Base-by-base conservation (phyloP, 1,139 yeast genomes). In the Yamadazyma diddensiae region DNA sequence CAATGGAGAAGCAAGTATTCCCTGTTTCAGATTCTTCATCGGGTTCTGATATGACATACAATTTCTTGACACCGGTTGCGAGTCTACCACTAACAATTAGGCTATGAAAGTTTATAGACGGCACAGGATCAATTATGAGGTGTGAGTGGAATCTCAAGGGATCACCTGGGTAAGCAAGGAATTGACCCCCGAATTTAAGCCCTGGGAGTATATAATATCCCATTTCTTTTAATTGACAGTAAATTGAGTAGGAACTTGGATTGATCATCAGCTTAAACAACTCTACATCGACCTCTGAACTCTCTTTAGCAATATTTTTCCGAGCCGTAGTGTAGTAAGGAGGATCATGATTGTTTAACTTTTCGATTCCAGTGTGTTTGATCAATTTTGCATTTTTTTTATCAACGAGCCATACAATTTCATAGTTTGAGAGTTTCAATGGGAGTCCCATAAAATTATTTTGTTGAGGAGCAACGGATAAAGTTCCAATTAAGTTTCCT, bases 161-260 rank as follows among this genome's bases (percentile, higher is more conserved):
- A 52, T 92, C 98, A 0, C 97, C 97, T 0, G 97, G 97, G 47
- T 92, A 92, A 2, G 92, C 88, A 33, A 92, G 75, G 49, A 79
- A 87, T 37, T 80, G 79, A 3, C 95, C 94, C 1, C 98, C 98
- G 53, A 90, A 92, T 39, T 95, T 70, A 26, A 88, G 64, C 0
- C 97, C 98, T 0, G 97, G 96, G 21, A 88, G 70, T 15, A 88
- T 43, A 46, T 53, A 83, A 51, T 70, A 81, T 0, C 73, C 77
- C 13, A 52, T 48, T 1, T 50, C 43, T 38, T 73, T 77, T 28
- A 85, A 55, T 32, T 64, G 53, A 26, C 59, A 57, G 28, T 50
- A 59, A 5, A 50, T 46, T 6, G 45, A 43, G 26, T 56, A 57
- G 7, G 38, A 24, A 3, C 26, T 27, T 1, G 24, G 25, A 16